Conservation (phyloP, 805 yeast species). For the Metschnikowia similis region DNA sequence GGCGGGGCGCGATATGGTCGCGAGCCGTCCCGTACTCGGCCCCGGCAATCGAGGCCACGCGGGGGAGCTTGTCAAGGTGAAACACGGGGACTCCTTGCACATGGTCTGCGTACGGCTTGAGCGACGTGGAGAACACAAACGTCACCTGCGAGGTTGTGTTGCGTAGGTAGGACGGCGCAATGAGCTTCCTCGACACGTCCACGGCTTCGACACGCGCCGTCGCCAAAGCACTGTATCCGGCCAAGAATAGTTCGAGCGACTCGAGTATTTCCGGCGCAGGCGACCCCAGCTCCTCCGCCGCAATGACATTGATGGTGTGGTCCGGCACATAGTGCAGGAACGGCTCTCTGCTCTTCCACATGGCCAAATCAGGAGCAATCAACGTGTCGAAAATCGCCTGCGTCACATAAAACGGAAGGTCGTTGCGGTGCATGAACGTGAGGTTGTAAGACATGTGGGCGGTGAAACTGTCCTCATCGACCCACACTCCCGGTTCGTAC, state of each 20-base stretch:
- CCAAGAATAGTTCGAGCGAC: conserved; percentile 6
- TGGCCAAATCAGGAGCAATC: conserved; percentile 23
- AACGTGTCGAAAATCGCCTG: conserved; percentile 38
- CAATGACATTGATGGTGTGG: conserved; percentile 11
- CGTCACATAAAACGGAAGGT: conserved; percentile 57
- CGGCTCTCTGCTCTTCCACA: conserved; percentile 2
- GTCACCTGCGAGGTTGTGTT: conserved; percentile 10
- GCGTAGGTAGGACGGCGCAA: conserved; percentile 3
- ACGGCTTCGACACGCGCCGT: conserved; percentile 6
- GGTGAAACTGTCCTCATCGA: conserved; percentile 37
- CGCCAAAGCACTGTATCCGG: conserved; percentile 5
- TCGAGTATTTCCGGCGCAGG: conserved; percentile 6
- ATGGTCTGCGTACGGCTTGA: conserved; percentile 11
- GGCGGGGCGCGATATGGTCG: background rate
- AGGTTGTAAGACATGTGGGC: conserved; percentile 35
- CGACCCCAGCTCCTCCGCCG: conserved; percentile 15
- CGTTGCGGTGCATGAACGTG: conserved; percentile 49
- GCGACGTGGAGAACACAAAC: conserved; percentile 16
- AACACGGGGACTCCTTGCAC: conserved; percentile 12
- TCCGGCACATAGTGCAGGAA: conserved; percentile 3
- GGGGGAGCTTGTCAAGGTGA: conserved; percentile 9
- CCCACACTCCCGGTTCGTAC: conserved; percentile 40
- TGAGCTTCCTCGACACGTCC: conserved; percentile 12
- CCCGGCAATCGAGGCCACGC: background rate
- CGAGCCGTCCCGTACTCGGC: conserved; percentile 15